phyloP scores from a whole-genome alignment of 2,329 filamentous ascomycete species.

The Fusarium sp. region DNA sequence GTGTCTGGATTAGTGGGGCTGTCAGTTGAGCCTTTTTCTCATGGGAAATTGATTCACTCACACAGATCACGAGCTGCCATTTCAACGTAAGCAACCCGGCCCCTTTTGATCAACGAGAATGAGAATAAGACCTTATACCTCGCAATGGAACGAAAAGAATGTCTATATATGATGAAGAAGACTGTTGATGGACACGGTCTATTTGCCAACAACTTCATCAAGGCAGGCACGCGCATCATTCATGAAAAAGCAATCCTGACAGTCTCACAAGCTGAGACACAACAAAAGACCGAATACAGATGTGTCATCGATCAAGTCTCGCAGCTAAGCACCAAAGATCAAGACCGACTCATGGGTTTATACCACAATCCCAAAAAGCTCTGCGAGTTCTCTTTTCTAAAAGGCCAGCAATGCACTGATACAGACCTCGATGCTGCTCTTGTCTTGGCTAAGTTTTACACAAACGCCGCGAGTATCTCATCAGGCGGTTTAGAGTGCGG shows the following conservation, averaged over 20 bases:
- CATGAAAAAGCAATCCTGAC: not conserved
- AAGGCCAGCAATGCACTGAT: not conserved
- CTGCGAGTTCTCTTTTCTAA: conserved; percentile 11
- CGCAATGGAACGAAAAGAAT: not conserved
- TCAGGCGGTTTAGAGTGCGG: conserved; percentile 3
- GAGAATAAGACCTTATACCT: rapidly evolving
- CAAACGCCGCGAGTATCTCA: conserved; percentile 16
- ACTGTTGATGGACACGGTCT: not conserved
- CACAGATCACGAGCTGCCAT: not conserved
- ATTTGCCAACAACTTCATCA: not conserved
- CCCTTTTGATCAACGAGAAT: not conserved
- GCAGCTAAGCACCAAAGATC: not conserved
- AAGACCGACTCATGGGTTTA: not conserved
- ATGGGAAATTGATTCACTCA: not conserved
- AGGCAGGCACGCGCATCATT: conserved; percentile 17
- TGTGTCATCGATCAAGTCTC: conserved; percentile 9
- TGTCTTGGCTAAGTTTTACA: conserved; percentile 21
- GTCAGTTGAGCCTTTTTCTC: not conserved
- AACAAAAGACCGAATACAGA: conserved; percentile 1
- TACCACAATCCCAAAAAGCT: conserved; percentile 21
- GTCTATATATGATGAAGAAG: not conserved
- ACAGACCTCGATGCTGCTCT: conserved; percentile 4
- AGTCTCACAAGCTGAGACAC: conserved; percentile 3
- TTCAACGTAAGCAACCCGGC: not conserved
- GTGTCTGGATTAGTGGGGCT: not conserved